phyloP scores from a whole-genome alignment of 208 protist species.

The Phytomonas sp. region DNA sequence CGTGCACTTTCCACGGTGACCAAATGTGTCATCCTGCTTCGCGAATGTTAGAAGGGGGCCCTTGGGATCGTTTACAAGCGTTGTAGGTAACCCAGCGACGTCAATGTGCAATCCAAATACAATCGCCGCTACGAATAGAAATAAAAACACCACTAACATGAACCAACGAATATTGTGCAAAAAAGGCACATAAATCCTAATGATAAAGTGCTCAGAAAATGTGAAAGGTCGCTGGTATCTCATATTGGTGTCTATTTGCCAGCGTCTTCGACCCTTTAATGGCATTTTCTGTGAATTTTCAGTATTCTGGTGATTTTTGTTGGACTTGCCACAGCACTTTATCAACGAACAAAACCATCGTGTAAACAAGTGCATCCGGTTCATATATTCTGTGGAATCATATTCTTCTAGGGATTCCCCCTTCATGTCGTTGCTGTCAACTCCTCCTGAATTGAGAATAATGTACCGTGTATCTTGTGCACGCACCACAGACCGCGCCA shows the following conservation, averaged over 20 bases:
- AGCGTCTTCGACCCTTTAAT: slow-evolving; percentile 23
- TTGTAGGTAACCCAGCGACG: slow-evolving; percentile 21
- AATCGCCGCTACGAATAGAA: slow-evolving; percentile 18
- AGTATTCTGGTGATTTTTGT: not conserved
- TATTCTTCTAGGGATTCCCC: slow-evolving; percentile 13
- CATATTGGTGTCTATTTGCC: slow-evolving; percentile 22
- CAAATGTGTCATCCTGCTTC: slow-evolving; percentile 22
- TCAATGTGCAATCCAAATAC: slow-evolving; percentile 22
- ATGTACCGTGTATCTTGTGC: slow-evolving; percentile 27
- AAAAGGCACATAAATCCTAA: slow-evolving; percentile 15
- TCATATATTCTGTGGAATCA: not conserved
- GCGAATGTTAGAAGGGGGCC: slow-evolving; percentile 13
- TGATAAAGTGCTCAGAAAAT: slow-evolving; percentile 30
- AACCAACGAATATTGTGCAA: slow-evolving; percentile 16
- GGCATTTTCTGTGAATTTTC: not conserved
- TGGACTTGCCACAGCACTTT: not conserved
- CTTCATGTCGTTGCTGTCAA: not conserved
- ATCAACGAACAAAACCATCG: not conserved
- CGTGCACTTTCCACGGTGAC: slow-evolving; percentile 28
- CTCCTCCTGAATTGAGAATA: slow-evolving; percentile 1
- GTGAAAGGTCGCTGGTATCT: slow-evolving; percentile 28
- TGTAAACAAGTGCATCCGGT: not conserved
- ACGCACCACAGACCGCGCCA: slow-evolving; percentile 22
- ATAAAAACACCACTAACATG: slow-evolving; percentile 17
- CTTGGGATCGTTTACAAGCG: slow-evolving; percentile 15